Conservation (phyloP, 2,329 filamentous ascomycete genomes). For the Mariannaea elegans region DNA sequence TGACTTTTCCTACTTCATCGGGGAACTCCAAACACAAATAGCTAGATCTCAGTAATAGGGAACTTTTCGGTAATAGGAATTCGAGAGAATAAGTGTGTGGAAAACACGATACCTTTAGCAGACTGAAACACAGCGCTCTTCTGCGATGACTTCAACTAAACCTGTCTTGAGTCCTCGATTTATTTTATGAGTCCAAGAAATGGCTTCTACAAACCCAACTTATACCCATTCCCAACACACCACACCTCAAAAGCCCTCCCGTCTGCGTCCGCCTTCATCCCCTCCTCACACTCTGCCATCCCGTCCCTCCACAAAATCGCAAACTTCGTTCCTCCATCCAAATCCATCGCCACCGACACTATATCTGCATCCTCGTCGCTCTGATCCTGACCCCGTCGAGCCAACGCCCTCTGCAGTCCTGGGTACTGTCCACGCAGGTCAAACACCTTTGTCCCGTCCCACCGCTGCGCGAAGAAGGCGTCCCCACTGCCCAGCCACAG, state of each 20-base stretch:
- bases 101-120: too few species aligned
- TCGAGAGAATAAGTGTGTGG: background rate
- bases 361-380: slow-evolving; percentile 17
- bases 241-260: slow-evolving; percentile 27
- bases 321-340: slow-evolving; percentile 8
- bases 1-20: too few species aligned
- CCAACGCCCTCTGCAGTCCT: slow-evolving; percentile 6
- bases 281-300: slow-evolving; percentile 3
- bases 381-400: background rate
- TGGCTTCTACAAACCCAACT: background rate
- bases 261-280: slow-evolving; percentile 15
- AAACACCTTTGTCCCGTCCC: slow-evolving; percentile 24
- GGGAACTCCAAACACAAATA: too few species aligned
- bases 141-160: too few species aligned
- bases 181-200: too few species aligned
- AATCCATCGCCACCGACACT: slow-evolving; percentile 29
- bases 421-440: slow-evolving; percentile 30
- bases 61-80: background rate
- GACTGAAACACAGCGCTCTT: too few species aligned
- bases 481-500: slow-evolving; percentile 34
- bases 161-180: too few species aligned
- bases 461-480: slow-evolving; percentile 37
- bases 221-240: slow-evolving; percentile 20
- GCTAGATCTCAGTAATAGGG: too few species aligned
- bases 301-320: slow-evolving; percentile 27